Base-by-base conservation (phyloP, 2,329 filamentous ascomycete genomes). In the Botryotinia globosa region DNA sequence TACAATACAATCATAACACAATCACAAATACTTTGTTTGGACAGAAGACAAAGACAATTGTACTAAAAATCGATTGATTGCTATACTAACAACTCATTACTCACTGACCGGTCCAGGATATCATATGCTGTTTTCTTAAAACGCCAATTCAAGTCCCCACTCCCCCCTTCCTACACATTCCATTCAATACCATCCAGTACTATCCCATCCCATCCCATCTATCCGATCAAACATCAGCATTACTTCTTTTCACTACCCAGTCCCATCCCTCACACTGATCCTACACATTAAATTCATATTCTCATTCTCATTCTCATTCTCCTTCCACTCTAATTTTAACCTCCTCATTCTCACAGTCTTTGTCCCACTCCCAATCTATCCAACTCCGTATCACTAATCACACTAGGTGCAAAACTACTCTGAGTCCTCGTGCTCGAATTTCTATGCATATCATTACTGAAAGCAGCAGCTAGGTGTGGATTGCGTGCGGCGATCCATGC, bases 61-160 rank as follows among this genome's bases (percentile, higher is more conserved):
- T 56, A 32, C 18, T 16, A 29, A 29, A 29, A 56, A 29, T 56
- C n/a, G 14, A 56, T 56, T 29, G 45, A 48, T 4, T 22, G 20
- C 20, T 48, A 34, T 22, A 14, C 51, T 32, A 56, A 18, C 51
- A 56, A 54, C 16, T 32, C 34, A 67, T 67, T 67, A 54, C 18
- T 29, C 25, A 29, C 34, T 67, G 48, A 39, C 51, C 75, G 76
- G 29, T 75, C 82, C 20, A 54, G 79, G 44, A 61, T 64, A 71
- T 72, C 78, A 18, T 77, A 78, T 59, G 82, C 83, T 51, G 75
- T 83, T 0, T 82, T 84, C 2, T 82, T 84, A 6, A 6, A 83
- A 83, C 1, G 80, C 80, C n/a, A 84, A 83, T 83, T 78, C 82
- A 37, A 76, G 79, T 29, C 75, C 82, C 14, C 74, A 84, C 61